phyloP scores from a whole-genome alignment of 805 yeast genomes.

The Saccharomyces kudriavzevii region DNA sequence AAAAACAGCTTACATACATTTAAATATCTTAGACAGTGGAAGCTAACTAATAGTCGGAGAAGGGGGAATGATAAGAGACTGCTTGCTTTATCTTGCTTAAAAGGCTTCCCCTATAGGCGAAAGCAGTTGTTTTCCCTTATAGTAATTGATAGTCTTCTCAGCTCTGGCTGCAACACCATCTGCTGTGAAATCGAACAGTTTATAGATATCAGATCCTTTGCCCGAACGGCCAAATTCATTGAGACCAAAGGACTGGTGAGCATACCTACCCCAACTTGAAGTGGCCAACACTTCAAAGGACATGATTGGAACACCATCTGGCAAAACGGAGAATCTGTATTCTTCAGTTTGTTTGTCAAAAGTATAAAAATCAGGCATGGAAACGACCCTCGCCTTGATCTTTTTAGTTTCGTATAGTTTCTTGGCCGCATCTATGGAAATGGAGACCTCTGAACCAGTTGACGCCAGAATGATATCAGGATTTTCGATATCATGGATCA shows the following conservation, averaged over 20 bases:
- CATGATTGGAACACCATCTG: conserved; percentile 87
- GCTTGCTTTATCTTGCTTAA: conserved; percentile 27
- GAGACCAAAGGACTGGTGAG: conserved; percentile 93
- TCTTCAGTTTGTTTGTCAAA: conserved; percentile 75
- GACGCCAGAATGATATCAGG: conserved; percentile 73
- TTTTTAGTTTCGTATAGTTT: conserved; percentile 53
- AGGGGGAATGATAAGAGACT: not conserved
- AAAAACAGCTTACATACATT: not conserved
- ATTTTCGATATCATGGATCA: conserved; percentile 46
- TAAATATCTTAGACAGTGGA: not conserved
- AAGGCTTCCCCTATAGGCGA: conserved; percentile 81
- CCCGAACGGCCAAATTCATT: conserved; percentile 97
- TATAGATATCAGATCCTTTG: conserved; percentile 73
- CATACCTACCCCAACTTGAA: conserved; percentile 86
- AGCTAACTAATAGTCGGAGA: not conserved
- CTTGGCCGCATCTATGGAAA: conserved; percentile 79
- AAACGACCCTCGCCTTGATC: conserved; percentile 71
- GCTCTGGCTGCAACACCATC: conserved; percentile 90
- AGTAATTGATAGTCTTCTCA: conserved; percentile 65
- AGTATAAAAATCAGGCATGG: conserved; percentile 85
- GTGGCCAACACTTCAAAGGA: conserved; percentile 91
- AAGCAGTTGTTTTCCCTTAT: conserved; percentile 60
- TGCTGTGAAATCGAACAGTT: conserved; percentile 80
- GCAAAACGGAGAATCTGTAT: conserved; percentile 78
- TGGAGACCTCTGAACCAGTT: conserved; percentile 86